A percentile compares a stretch with the other conserved stretches of the same genome.
These are phyloP conservation scores for Paramecium caudatum DNA, from an alignment of 73 alveolate genomes.

Conservation along the genomic window DNA sequence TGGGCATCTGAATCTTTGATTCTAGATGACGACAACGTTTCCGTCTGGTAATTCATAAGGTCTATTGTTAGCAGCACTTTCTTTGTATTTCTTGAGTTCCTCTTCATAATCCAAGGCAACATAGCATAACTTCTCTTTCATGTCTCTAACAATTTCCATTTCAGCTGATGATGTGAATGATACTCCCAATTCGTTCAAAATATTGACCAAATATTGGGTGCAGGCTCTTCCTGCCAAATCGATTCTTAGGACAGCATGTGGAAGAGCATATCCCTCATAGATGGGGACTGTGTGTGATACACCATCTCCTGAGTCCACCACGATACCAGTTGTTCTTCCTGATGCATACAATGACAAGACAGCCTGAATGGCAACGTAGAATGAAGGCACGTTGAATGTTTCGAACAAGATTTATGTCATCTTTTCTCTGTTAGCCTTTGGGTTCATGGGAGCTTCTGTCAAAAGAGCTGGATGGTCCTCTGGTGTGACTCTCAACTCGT, in stretches of 20 bases:
- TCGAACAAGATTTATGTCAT: conserved; percentile 96
- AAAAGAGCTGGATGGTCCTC: conserved; percentile 93
- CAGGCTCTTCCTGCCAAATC: conserved; percentile 98
- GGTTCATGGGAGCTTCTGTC: conserved; percentile 94
- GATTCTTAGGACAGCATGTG: conserved; percentile 93
- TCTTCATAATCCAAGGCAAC: conserved; percentile 75
- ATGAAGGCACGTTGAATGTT: conserved; percentile 97
- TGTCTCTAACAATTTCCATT: conserved; percentile 92
- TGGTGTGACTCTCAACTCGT: conserved; percentile 96
- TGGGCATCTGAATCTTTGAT: conserved; percentile 87
- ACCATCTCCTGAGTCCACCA: conserved; percentile 99
- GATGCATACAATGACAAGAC: conserved; percentile 96
- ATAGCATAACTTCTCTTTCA: conserved; percentile 70
- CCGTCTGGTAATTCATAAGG: conserved; percentile 77
- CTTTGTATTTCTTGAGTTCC: conserved; percentile 59
- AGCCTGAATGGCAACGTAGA: conserved; percentile 97
- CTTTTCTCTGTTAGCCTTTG: conserved; percentile 91
- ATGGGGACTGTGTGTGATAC: conserved; percentile 99
- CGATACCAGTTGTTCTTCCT: conserved; percentile 97
- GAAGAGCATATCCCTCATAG: conserved; percentile 97
- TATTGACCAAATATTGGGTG: conserved; percentile 89
- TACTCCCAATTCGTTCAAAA: conserved; percentile 92
- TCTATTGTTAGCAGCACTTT: conserved; percentile 59
- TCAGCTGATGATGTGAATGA: conserved; percentile 94
- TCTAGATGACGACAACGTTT: conserved; percentile 54